Base-by-base conservation (phyloP, 2,329 filamentous ascomycete species). In the Podosphaera xanthii region DNA sequence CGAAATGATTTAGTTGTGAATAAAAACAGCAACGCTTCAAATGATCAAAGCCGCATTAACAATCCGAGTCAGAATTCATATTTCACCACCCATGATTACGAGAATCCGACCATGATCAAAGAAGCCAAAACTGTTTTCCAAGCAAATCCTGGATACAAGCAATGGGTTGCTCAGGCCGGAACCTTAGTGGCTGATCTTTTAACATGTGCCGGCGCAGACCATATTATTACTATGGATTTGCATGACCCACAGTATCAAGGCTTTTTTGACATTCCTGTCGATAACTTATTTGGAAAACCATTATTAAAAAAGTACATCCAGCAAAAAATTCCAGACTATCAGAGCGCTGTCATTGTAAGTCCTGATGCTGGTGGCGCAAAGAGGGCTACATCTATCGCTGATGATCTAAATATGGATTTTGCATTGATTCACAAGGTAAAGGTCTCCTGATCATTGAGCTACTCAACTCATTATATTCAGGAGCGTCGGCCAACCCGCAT, bases 251-350 rank as follows among this genome's bases (percentile, higher is more conserved):
- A 98, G 72, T 97, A 97, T 69, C 92, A 98, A 72, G 92, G 92
- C 59, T 98, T 96, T 76, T 97, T 98, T 69, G 91, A 98, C 69
- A 95, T 97, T 60, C 92, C 92, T 2, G 92, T 98, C 60, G 92
- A 98, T 74, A 98, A 98, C 70, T 77, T 98, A 22, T 97, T 97
- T 73, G 91, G 84, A 60, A 82, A 86, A 65, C 83, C 86, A 57
- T 74, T 90, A 57, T 75, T 85, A 59, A 81, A 83, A 69, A 77
- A 78, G 62, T 85, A 84, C 68, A 84, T 85, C 65, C 83, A 89
- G 69, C 82, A 86, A 68, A 81, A 88, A 67, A 92, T 98, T 69
- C 68, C 68, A 56, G 84, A 90, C 68, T 90, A 83, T 72, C 84
- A 83, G 71, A 81, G 91, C 60, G 86, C 87, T 44, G 89, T 98